Conservation (phyloP, 352 stramenopile genomes). For the Phytophthora sp. region DNA sequence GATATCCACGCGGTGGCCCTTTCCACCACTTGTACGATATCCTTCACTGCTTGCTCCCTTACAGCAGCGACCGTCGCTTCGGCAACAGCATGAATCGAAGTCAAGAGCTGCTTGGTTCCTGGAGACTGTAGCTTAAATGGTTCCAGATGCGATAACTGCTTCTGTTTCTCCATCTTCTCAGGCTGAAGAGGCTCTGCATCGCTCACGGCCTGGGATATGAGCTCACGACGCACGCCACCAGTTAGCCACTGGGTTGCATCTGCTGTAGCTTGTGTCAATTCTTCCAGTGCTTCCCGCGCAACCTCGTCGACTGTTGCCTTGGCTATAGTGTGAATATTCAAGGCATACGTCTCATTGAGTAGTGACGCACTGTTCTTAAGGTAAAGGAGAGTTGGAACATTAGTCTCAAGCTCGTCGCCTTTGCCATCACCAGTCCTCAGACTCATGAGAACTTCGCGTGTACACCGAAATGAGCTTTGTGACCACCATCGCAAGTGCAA, state of each 20-base stretch:
- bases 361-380: background rate
- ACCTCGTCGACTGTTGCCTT: conserved; percentile 11
- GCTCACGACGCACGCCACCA: conserved; percentile 12
- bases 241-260: conserved; percentile 27
- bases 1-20: conserved; percentile 10
- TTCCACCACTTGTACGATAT: conserved; percentile 16
- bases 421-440: background rate
- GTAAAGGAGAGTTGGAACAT: conserved; percentile 20
- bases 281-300: conserved; percentile 20
- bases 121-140: too few species aligned
- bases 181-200: background rate
- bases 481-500: conserved; percentile 17
- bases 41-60: conserved; percentile 17
- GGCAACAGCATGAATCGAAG: conserved; percentile 23
- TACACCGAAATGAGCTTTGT: conserved; percentile 18
- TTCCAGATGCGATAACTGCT: background rate
- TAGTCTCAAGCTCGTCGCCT: conserved; percentile 1
- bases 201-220: conserved; percentile 23
- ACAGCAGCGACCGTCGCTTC: conserved; percentile 22
- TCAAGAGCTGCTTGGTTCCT: background rate
- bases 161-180: background rate
- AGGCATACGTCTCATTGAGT: conserved; percentile 9
- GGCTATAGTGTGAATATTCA: conserved; percentile 15
- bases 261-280: conserved; percentile 22
- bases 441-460: conserved; percentile 14